A percentile compares a stretch with the other conserved stretches of the same genome.
Conservation (phyloP, 176 grass and related monocot genomes). For the Phyllostachys edulis region DNA sequence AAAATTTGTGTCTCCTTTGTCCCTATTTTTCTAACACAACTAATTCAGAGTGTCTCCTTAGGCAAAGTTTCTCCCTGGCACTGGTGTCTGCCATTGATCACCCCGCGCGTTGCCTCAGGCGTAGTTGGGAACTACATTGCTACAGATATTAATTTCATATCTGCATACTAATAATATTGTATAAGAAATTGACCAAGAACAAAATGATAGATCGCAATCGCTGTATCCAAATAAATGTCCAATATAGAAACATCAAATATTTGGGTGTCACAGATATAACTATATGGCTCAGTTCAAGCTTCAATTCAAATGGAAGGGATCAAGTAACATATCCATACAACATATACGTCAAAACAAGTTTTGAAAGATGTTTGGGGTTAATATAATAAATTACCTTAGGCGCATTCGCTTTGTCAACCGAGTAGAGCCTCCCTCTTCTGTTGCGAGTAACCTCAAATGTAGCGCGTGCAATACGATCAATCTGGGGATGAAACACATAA, state of each 20-base stretch:
- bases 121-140: no score
- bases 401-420: slow-evolving; percentile 96
- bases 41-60: no score
- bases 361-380: not conserved
- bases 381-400: slow-evolving; percentile 59
- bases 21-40: no score
- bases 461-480: slow-evolving; percentile 77
- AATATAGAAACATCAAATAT: slow-evolving; percentile 1
- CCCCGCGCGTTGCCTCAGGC: no score
- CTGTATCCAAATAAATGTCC: not conserved
- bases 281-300: not conserved
- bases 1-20: no score
- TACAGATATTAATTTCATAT: no score
- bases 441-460: slow-evolving; percentile 93
- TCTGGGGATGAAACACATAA: slow-evolving; percentile 30
- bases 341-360: not conserved
- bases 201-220: not conserved
- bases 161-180: no score
- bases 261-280: not conserved
- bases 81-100: no score
- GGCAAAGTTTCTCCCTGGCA: no score
- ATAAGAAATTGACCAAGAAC: no score
- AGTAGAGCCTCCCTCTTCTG: slow-evolving; percentile 69
- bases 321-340: not conserved
- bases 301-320: not conserved